A percentile compares a stretch with the other conserved stretches of the same genome.
Evolutionary conservation across 768 basidiomycete species (phyloP).

Genomic region (Pleurotus cornucopiae): DNA sequence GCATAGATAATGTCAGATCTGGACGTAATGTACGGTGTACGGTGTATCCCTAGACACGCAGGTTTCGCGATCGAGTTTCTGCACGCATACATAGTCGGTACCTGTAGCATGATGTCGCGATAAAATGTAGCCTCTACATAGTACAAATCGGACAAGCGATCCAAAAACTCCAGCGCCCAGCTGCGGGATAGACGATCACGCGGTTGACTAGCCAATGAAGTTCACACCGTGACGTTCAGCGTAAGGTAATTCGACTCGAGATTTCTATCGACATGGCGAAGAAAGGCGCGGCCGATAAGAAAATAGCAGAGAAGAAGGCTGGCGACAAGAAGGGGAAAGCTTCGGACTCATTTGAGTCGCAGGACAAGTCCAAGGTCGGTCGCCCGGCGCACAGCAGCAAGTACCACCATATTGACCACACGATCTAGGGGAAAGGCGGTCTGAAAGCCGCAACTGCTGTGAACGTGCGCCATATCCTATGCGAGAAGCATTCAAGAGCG

Average conservation of each 20-base stretch:
- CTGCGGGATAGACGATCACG: constrained; percentile 3
- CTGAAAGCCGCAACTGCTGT: constrained; percentile 78
- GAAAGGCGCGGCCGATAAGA: constrained; percentile 30
- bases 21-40: neutral
- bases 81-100: no score
- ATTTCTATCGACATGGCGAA: constrained; percentile 25
- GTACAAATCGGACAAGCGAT: no score
- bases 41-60: neutral
- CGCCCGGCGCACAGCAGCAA: neutral
- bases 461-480: constrained; percentile 84
- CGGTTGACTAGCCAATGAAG: constrained; percentile 1
- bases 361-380: constrained; percentile 37
- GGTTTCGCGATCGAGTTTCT: no score
- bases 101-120: no score
- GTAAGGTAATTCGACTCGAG: neutral
- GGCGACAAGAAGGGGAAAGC: constrained; percentile 40
- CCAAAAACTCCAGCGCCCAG: no score
- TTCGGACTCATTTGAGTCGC: constrained; percentile 30
- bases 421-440: constrained; percentile 41
- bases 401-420: neutral
- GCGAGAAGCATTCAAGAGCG: constrained; percentile 82
- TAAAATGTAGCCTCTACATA: no score
- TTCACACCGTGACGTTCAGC: neutral
- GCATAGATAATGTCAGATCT: neutral
- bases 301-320: constrained; percentile 27